These are phyloP conservation scores for Lyophyllum semitale DNA, from an alignment of 768 basidiomycete species.

Conservation along the genomic window DNA sequence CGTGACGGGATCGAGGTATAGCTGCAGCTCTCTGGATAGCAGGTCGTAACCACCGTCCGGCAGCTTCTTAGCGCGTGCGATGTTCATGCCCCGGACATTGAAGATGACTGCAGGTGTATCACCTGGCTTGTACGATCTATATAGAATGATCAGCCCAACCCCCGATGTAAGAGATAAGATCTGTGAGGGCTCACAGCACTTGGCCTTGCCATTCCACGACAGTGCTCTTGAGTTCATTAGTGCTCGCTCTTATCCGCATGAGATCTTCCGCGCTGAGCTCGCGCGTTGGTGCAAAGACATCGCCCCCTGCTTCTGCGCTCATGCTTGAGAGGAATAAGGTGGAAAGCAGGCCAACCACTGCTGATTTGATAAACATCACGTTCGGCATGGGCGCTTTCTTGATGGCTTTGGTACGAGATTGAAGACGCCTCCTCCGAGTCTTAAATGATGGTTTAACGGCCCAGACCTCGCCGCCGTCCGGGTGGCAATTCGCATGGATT, in stretches of 20 bases:
- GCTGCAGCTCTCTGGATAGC: slow-evolving; percentile 15
- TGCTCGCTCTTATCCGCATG: slow-evolving; percentile 18
- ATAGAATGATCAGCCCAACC: neutral
- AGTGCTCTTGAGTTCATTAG: slow-evolving; percentile 16
- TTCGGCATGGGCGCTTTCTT: neutral
- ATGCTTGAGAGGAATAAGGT: neutral
- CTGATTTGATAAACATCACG: slow-evolving; percentile 3
- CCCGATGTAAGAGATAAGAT: neutral
- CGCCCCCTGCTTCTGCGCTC: neutral
- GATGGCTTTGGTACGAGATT: neutral
- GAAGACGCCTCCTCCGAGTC: too few species aligned
- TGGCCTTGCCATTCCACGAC: slow-evolving; percentile 22
- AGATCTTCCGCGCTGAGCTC: slow-evolving; percentile 12
- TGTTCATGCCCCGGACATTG: slow-evolving; percentile 23
- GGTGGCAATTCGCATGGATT: too few species aligned
- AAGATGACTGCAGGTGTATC: slow-evolving; percentile 16
- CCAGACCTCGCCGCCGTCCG: too few species aligned
- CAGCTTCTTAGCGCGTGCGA: slow-evolving; percentile 16
- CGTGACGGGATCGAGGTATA: slow-evolving; percentile 19
- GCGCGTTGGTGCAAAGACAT: neutral
- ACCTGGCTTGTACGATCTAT: slow-evolving; percentile 20
- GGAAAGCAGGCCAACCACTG: neutral
- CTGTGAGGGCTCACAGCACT: slow-evolving; percentile 10
- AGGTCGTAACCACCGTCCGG: slow-evolving; percentile 18
- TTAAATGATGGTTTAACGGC: too few species aligned